phyloP scores from a whole-genome alignment of 495 filamentous ascomycete genomes.

The Xylaria castorea region DNA sequence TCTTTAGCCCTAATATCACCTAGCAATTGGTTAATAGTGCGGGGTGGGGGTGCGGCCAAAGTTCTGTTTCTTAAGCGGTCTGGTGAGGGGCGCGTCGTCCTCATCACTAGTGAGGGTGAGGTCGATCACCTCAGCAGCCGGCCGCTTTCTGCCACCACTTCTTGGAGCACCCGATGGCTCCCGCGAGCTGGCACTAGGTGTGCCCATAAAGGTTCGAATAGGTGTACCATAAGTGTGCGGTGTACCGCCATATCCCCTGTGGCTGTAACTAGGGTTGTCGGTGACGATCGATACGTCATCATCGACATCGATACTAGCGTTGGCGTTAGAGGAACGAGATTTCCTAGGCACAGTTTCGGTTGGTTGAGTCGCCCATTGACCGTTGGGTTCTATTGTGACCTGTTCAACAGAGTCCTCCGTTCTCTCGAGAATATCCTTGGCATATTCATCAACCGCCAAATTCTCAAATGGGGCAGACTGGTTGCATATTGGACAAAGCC shows the following conservation, averaged over 20 bases:
- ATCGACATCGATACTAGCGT: slow-evolving; percentile 60
- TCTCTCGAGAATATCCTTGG: slow-evolving; percentile 78
- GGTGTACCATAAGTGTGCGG: slow-evolving; percentile 13
- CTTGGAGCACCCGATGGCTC: slow-evolving; percentile 26
- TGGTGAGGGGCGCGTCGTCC: slow-evolving; percentile 22
- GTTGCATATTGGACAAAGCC: slow-evolving; percentile 91
- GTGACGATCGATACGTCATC: slow-evolving; percentile 69
- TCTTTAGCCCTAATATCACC: background rate
- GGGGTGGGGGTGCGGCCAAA: background rate
- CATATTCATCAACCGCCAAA: slow-evolving; percentile 91
- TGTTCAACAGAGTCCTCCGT: slow-evolving; percentile 76
- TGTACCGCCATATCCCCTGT: slow-evolving; percentile 19
- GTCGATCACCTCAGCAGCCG: slow-evolving; percentile 29
- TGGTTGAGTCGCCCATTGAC: slow-evolving; percentile 66
- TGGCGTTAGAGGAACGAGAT: slow-evolving; percentile 41
- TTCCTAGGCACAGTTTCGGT: slow-evolving; percentile 35
- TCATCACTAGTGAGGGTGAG: slow-evolving; percentile 39
- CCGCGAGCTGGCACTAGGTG: slow-evolving; percentile 14
- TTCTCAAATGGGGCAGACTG: slow-evolving; percentile 81
- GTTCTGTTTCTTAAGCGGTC: slow-evolving; percentile 23
- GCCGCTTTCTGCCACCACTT: slow-evolving; percentile 21
- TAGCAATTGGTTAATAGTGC: background rate
- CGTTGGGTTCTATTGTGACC: slow-evolving; percentile 88
- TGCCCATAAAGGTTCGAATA: background rate
- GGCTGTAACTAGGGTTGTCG: slow-evolving; percentile 29